Percentiles rank a stretch among this genome's conserved stretches.
phyloP scores from a whole-genome alignment of 2,329 filamentous ascomycete species.

The Fonsecaea pedrosoi region DNA sequence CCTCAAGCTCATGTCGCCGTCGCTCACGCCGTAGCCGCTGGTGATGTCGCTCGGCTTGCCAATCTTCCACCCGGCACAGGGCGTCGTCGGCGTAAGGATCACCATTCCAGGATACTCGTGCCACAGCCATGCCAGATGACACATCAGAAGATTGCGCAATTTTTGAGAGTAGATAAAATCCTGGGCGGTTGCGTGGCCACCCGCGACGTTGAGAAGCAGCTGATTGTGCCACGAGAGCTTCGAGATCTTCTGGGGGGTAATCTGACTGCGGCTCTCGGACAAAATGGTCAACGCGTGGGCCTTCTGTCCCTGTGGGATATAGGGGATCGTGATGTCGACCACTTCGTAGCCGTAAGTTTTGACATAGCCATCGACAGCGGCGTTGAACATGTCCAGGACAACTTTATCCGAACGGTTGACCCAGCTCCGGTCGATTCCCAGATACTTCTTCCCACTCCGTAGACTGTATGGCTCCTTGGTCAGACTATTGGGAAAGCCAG shows the following conservation, averaged over 20 bases:
- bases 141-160: slow-evolving; percentile 77
- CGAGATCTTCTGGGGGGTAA: slow-evolving; percentile 54
- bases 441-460: slow-evolving; percentile 58
- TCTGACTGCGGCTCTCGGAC: slow-evolving; percentile 66
- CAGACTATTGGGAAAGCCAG: slow-evolving; percentile 62
- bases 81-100: slow-evolving; percentile 78
- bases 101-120: slow-evolving; percentile 74
- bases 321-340: slow-evolving; percentile 59
- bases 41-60: slow-evolving; percentile 66
- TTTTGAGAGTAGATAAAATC: slow-evolving; percentile 77
- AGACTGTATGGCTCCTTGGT: slow-evolving; percentile 50
- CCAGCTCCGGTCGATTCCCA: slow-evolving; percentile 75
- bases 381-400: slow-evolving; percentile 68
- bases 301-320: slow-evolving; percentile 72
- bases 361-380: slow-evolving; percentile 63
- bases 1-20: slow-evolving; percentile 74
- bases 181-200: slow-evolving; percentile 66
- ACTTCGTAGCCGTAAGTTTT: slow-evolving; percentile 50
- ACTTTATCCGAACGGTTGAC: slow-evolving; percentile 70
- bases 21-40: slow-evolving; percentile 66
- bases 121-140: slow-evolving; percentile 75
- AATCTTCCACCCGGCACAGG: slow-evolving; percentile 76
- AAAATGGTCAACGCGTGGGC: slow-evolving; percentile 82
- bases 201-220: slow-evolving; percentile 68
- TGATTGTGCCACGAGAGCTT: slow-evolving; percentile 39